Percentiles rank a stretch among this genome's conserved stretches.
These are phyloP conservation scores for Fusarium begoniae DNA, from an alignment of 2,329 filamentous ascomycete species.

Conservation along the genomic window DNA sequence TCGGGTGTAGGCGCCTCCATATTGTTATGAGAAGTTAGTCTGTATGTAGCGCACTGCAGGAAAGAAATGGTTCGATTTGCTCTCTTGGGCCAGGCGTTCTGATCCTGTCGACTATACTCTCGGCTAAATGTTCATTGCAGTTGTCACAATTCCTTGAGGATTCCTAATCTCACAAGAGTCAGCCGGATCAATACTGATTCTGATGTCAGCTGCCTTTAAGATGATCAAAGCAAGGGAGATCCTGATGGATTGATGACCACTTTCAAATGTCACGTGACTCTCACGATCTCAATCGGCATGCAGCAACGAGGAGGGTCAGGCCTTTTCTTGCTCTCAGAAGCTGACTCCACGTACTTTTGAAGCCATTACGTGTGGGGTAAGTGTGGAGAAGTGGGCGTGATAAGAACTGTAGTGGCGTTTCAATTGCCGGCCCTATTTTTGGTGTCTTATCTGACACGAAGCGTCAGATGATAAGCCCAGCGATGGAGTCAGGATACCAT, in stretches of 20 bases:
- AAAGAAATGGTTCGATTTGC: rapidly evolving
- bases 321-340: neutral
- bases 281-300: neutral
- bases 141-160: too few relatives aligned
- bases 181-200: rapidly evolving
- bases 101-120: rapidly evolving
- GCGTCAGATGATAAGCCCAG: neutral
- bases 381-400: neutral
- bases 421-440: neutral
- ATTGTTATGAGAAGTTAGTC: neutral
- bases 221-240: neutral
- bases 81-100: rapidly evolving
- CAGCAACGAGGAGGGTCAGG: neutral
- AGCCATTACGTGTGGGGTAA: neutral
- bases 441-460: neutral
- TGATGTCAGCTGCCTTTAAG: too few relatives aligned
- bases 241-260: neutral
- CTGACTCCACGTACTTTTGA: too few relatives aligned
- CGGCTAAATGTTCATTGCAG: neutral
- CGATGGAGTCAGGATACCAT: neutral
- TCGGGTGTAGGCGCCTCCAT: rapidly evolving
- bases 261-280: neutral
- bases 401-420: neutral
- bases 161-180: neutral
- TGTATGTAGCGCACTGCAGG: neutral